phyloP scores from a whole-genome alignment of 495 filamentous ascomycete genomes.

The Aspergillus coremiiformis region DNA sequence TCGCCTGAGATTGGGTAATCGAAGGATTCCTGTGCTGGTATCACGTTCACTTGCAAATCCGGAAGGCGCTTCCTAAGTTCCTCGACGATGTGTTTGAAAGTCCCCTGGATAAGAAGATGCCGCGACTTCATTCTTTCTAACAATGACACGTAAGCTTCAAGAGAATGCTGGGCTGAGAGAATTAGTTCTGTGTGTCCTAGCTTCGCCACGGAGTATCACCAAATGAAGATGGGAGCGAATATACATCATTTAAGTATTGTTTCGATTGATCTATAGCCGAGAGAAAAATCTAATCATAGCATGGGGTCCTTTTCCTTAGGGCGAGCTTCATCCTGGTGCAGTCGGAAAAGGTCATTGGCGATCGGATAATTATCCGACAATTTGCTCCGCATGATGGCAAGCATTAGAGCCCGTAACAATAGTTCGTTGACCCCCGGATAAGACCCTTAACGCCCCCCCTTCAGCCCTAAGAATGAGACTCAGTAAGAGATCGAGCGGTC shows the following conservation, averaged over 20 bases:
- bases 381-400: background rate
- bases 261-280: background rate
- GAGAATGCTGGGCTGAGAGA: constrained; percentile 35
- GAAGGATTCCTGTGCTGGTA: constrained; percentile 12
- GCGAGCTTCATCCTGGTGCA: background rate
- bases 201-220: constrained; percentile 31
- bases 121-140: constrained; percentile 28
- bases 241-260: background rate
- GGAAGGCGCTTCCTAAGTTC: constrained; percentile 17
- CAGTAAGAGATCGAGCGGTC: background rate
- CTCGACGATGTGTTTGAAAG: constrained; percentile 18
- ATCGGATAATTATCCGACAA: constrained; percentile 7
- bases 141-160: constrained; percentile 36
- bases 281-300: background rate
- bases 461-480: background rate
- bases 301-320: background rate
- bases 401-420: background rate
- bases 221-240: constrained; percentile 2
- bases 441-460: background rate
- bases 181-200: constrained; percentile 38
- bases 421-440: background rate
- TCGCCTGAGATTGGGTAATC: constrained; percentile 13
- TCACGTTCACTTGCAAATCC: constrained; percentile 11
- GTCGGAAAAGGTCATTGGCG: constrained; percentile 1
- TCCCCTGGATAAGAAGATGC: constrained; percentile 23